Base-by-base conservation (phyloP, 1,139 yeast genomes). In the Meyerozyma athensensis region DNA sequence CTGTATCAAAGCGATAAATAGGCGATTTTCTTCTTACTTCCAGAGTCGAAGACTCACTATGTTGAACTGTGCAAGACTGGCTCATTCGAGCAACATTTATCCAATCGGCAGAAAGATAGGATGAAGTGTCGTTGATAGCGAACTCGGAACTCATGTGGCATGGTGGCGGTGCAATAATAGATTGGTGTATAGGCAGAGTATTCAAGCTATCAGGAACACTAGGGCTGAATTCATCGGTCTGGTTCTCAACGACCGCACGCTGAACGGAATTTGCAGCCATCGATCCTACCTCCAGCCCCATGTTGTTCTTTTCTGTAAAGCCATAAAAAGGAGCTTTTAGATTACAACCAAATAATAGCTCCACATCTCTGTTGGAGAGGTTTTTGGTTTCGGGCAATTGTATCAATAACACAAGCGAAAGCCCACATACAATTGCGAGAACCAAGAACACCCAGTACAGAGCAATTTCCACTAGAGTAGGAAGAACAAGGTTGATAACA, bases 321-420 rank as follows among this genome's bases (percentile, higher is more conserved):
- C n/a, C n/a, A n/a, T n/a, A n/a, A n/a, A n/a, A n/a, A n/a, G n/a
- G n/a, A n/a, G n/a, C n/a, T n/a, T n/a, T n/a, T n/a, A n/a, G n/a
- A n/a, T n/a, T n/a, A n/a, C n/a, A n/a, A n/a, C n/a, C n/a, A n/a
- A n/a, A n/a, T n/a, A n/a, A n/a, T n/a, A 28, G 12, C 21, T 42
- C 52, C 7, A 48, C 26, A 20, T 45, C 45, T 1, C 36, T 4
- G 7, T 54, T 58, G 2, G 42, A 39, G 19, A 60, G 42, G 2
- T 49, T 58, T 43, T 52, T 55, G 0, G 79, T 72, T 44, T 76
- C 81, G 4, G 77, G 77, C 37, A 74, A 66, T 28, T 43, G 46
- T 31, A 63, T 35, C 5, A 63, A 43, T 0, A 61, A 32, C 0
- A 61, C 21, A 0, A 63, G 48, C 3, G 73, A 65, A 5, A 49